Conservation (phyloP, 192 early-diverging fungal genomes). For the Entomortierella lignicola region DNA sequence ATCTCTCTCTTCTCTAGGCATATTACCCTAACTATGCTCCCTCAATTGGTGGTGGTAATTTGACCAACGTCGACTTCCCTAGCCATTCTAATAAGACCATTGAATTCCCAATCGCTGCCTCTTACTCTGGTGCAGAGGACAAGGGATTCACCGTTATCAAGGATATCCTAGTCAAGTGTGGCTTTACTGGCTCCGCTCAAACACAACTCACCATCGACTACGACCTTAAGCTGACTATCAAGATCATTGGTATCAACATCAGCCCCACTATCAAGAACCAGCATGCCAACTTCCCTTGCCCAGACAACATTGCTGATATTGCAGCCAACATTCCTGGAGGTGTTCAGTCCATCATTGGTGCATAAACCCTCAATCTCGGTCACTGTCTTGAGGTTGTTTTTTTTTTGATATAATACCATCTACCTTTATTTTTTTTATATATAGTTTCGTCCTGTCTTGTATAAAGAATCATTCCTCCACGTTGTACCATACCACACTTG, state of each 20-base stretch:
- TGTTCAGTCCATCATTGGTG: background rate
- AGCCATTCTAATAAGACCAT: constrained; percentile 46
- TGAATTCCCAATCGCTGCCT: constrained; percentile 57
- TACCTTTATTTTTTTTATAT: no score
- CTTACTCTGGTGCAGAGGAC: constrained; percentile 44
- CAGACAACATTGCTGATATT: constrained; percentile 18
- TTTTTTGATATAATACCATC: background rate
- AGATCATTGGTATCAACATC: constrained; percentile 58
- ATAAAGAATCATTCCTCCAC: background rate
- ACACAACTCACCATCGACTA: constrained; percentile 57
- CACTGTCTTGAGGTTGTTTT: background rate
- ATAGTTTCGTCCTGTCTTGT: background rate
- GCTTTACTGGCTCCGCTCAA: constrained; percentile 24
- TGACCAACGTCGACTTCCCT: constrained; percentile 54
- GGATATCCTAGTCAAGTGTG: constrained; percentile 58
- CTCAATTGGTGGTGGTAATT: constrained; percentile 59
- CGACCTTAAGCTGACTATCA: constrained; percentile 58
- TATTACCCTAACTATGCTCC: constrained; percentile 59
- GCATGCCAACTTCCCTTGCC: constrained; percentile 54
- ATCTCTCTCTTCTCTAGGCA: constrained; percentile 54
- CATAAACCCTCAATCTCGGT: no score
- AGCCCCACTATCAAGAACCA: constrained; percentile 55
- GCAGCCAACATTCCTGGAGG: constrained; percentile 6
- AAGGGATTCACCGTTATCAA: constrained; percentile 39
- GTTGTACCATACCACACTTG: constrained; percentile 9